Conservation (phyloP, 768 basidiomycete species). For the Rhodotorula babjevae region DNA sequence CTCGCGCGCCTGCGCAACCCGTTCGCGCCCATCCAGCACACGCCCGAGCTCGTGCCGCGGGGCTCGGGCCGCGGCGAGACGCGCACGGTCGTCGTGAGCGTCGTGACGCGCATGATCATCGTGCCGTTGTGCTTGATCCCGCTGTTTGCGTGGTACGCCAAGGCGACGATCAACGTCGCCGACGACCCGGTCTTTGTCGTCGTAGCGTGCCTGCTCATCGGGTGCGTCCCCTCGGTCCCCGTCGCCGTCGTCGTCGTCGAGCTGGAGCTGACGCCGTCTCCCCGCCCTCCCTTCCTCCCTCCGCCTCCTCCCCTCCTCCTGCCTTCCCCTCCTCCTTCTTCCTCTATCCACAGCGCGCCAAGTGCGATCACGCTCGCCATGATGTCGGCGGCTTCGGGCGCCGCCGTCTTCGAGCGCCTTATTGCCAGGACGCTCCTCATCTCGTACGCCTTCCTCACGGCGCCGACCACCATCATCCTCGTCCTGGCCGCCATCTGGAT, state of each 20-base stretch:
- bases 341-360: neutral
- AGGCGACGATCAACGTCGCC: constrained; percentile 46
- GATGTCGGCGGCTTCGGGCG: constrained; percentile 76
- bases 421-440: constrained; percentile 17
- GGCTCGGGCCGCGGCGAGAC: constrained; percentile 6
- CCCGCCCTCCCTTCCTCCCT: neutral
- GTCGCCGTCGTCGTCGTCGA: too few relatives aligned
- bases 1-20: constrained; percentile 4
- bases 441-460: constrained; percentile 29
- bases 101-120: constrained; percentile 80
- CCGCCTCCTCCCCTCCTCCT: neutral
- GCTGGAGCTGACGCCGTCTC: too few relatives aligned
- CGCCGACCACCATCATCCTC: constrained; percentile 13
- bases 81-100: constrained; percentile 72
- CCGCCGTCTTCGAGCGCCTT: constrained; percentile 74
- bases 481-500: constrained; percentile 29
- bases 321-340: too few relatives aligned
- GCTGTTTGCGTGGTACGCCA: constrained; percentile 61
- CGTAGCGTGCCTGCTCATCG: constrained; percentile 71
- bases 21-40: constrained; percentile 4
- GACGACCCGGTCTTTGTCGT: constrained; percentile 58
- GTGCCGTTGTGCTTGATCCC: constrained; percentile 76
- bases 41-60: neutral
- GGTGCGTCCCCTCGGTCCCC: constrained; percentile 16
- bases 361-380: constrained; percentile 45